phyloP scores from a whole-genome alignment of 2,329 filamentous ascomycete species.

The Monilinia polystroma region DNA sequence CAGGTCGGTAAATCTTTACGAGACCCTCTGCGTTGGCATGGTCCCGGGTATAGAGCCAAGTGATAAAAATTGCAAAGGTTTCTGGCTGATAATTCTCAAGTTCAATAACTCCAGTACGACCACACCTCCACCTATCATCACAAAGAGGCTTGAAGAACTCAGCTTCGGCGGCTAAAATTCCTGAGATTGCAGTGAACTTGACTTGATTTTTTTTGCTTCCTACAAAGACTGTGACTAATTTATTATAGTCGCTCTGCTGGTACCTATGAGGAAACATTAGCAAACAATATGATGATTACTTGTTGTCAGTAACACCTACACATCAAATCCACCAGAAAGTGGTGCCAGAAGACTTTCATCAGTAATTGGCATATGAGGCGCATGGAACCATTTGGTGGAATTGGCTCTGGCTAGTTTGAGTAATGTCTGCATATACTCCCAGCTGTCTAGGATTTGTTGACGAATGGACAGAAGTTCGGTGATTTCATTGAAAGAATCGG shows the following conservation, averaged over 20 bases:
- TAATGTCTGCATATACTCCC: neutral
- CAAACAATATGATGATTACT: neutral
- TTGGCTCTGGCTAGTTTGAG: neutral
- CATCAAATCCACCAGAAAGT: neutral
- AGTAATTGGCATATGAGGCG: neutral
- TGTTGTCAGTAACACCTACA: neutral
- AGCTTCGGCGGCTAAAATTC: neutral
- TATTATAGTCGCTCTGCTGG: neutral
- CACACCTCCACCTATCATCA: neutral
- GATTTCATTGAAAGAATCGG: neutral
- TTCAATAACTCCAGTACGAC: neutral
- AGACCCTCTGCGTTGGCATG: neutral
- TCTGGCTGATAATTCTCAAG: neutral
- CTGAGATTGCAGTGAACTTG: neutral
- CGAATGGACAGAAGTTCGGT: no score
- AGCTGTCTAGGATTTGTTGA: fast-evolving
- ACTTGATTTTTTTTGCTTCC: neutral
- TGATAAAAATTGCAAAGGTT: slow-evolving; percentile 4
- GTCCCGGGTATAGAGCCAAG: slow-evolving; percentile 6
- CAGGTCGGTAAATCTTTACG: fast-evolving
- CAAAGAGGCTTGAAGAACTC: neutral
- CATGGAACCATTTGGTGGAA: neutral
- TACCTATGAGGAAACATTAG: neutral
- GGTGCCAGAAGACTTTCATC: neutral
- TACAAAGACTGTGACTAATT: neutral